A percentile compares a stretch with the other conserved stretches of the same genome.
Conservation (phyloP, 345 rosid genomes). For the Boechera stricta region DNA sequence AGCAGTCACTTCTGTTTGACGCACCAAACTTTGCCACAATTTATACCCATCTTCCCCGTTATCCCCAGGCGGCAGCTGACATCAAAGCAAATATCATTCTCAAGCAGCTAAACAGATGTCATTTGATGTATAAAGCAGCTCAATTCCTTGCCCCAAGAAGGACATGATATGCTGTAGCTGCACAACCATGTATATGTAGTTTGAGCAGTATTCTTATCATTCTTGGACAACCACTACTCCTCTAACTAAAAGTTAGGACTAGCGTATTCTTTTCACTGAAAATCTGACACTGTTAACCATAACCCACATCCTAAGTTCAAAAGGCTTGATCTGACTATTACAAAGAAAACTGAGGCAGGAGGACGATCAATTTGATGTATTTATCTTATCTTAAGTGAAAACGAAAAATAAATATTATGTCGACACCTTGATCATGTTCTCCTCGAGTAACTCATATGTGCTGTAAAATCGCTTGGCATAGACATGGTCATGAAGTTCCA, state of each 20-base stretch:
- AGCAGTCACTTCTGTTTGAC: constrained; percentile 94
- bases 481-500: constrained; percentile 86
- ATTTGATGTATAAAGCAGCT: constrained; percentile 11
- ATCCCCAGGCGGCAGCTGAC: constrained; percentile 65
- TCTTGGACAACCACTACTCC: constrained; percentile 19
- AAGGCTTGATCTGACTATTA: constrained; percentile 9
- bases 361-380: neutral
- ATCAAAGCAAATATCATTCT: constrained; percentile 33
- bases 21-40: constrained; percentile 91
- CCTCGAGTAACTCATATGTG: constrained; percentile 79
- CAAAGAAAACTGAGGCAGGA: constrained; percentile 3
- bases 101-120: constrained; percentile 27
- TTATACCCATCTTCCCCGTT: constrained; percentile 78
- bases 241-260: constrained; percentile 26
- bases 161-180: neutral
- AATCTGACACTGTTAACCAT: constrained; percentile 11
- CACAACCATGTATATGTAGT: neutral
- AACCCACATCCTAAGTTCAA: constrained; percentile 28
- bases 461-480: constrained; percentile 80
- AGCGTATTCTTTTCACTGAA: constrained; percentile 6
- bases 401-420: constrained; percentile 18
- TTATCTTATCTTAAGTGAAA: constrained; percentile 1
- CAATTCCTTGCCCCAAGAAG: constrained; percentile 15
- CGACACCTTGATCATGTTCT: constrained; percentile 75
- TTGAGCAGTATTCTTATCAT: constrained; percentile 15